Conservation (phyloP, 768 basidiomycete genomes). For the Chalciporus sphaerocephalus region DNA sequence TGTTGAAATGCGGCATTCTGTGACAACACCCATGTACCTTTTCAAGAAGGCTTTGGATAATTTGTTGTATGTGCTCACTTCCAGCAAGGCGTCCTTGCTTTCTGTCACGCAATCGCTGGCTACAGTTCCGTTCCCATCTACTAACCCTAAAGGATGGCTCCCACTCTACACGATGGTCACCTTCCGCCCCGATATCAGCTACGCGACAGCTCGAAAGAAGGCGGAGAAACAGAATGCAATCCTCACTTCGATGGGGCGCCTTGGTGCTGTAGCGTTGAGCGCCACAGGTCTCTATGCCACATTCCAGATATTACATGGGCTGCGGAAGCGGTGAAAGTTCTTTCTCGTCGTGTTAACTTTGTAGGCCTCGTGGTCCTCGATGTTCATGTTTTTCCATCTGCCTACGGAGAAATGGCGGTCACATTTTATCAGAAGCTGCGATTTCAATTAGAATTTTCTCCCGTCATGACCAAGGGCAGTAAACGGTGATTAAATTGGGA, state of each 20-base stretch:
- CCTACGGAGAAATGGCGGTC: conserved; percentile 20
- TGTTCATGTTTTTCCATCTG: conserved; percentile 25
- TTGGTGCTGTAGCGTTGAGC: conserved; percentile 43
- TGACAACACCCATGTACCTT: conserved; percentile 75
- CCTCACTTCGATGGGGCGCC: conserved; percentile 48
- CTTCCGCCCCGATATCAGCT: conserved; percentile 93
- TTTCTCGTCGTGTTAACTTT: conserved; percentile 23
- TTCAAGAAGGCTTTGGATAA: conserved; percentile 79
- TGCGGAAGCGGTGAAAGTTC: conserved; percentile 16
- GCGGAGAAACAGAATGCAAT: conserved; percentile 66
- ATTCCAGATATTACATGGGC: conserved; percentile 19
- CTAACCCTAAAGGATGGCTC: conserved; percentile 73
- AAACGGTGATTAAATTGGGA: conserved; percentile 35
- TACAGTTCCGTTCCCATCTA: conserved; percentile 54
- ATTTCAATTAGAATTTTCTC: conserved; percentile 20
- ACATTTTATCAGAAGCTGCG: conserved; percentile 16
- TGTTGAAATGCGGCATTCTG: conserved; percentile 91
- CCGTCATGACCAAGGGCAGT: conserved; percentile 19
- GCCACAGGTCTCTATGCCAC: conserved; percentile 38
- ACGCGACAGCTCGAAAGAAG: conserved; percentile 71
- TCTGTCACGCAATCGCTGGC: conserved; percentile 45
- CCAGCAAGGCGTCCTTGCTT: conserved; percentile 43
- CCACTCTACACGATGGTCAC: conserved; percentile 97
- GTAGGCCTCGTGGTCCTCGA: conserved; percentile 31
- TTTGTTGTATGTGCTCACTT: conserved; percentile 60